Base-by-base conservation (phyloP, 2,329 filamentous ascomycete species). In the Plenodomus tracheiphilus region DNA sequence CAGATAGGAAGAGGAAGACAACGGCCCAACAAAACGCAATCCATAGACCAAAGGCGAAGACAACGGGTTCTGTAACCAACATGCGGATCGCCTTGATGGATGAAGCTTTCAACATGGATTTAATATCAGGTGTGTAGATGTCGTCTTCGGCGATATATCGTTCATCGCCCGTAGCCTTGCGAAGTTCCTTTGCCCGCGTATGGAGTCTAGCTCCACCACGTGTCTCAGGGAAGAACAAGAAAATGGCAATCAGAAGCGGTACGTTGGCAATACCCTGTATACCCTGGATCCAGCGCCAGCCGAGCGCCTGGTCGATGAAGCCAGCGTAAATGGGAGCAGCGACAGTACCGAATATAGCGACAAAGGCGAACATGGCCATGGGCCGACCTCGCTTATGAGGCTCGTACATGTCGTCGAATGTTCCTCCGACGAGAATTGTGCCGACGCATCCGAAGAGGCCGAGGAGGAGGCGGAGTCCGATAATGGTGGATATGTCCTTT, bases 201-300 rank as follows among this genome's bases (percentile, higher is more conserved):
- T 75, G 69, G 7, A 81, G 71, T n/a, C 69, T 64, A 1, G 77
- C 75, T 46, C 75, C 73, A 39, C 76, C 77, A n/a, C 76, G 74
- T 15, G 77, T 79, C 25, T 62, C 35, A 21, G 59, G 44, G 41
- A 79, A 75, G 65, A 73, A 75, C 54, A 76, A 41, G 45, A 75
- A 68, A 53, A 79, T 72, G 46, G 71, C 53, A 51, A 79, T 71
- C 15, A 74, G 63, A 6, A 81, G 74, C 4, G 78, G 78, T 25
- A 81, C 72, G 59, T 80, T 81, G 56, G 75, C 74, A 3, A 81
- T 60, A 7, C 79, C 79, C 56, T 81, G 78, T 37, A 81, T 77
- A 42, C 78, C 79, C 61, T 81, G 72, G 20, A 80, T 75, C 79
- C 79, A 81, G 46, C 79, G 69, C 79, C 79, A 81, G 45, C 78